Evolutionary conservation across 257 asterid species (phyloP).

Genomic region (Lavandula angustifolia): DNA sequence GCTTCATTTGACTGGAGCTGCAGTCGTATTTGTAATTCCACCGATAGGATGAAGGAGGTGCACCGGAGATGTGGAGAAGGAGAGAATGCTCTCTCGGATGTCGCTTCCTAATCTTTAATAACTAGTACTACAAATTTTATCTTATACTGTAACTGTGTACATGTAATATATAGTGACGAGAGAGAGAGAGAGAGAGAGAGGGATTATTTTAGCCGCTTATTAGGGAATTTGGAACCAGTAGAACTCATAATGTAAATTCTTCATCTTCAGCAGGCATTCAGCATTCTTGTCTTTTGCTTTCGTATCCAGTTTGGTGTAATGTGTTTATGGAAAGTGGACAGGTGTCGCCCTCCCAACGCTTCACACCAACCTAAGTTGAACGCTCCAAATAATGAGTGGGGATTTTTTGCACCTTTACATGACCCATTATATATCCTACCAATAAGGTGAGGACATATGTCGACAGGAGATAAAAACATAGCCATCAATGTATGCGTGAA

Average conservation of each 20-base stretch:
- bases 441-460: no score
- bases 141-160: slow-evolving; percentile 25
- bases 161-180: slow-evolving; percentile 34
- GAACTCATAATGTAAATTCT: no score
- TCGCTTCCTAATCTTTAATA: slow-evolving; percentile 37
- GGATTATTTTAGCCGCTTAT: slow-evolving; percentile 20
- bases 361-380: slow-evolving; percentile 19
- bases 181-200: slow-evolving; percentile 35
- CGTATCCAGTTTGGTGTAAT: background rate
- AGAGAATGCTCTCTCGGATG: slow-evolving; percentile 54
- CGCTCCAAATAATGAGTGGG: no score
- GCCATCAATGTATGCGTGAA: no score
- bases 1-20: slow-evolving; percentile 92
- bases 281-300: no score
- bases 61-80: slow-evolving; percentile 88
- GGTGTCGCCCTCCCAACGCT: slow-evolving; percentile 7
- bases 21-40: slow-evolving; percentile 83
- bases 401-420: no score
- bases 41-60: slow-evolving; percentile 75
- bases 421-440: no score
- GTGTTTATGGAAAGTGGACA: background rate
- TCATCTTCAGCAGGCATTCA: no score
- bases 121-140: slow-evolving; percentile 5
- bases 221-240: no score
- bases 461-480: no score